Evolutionary conservation across 2,329 filamentous ascomycete genomes (phyloP), one percentile per base, ranked within the genome.

Genomic region (Alternaria infectoria): DNA sequence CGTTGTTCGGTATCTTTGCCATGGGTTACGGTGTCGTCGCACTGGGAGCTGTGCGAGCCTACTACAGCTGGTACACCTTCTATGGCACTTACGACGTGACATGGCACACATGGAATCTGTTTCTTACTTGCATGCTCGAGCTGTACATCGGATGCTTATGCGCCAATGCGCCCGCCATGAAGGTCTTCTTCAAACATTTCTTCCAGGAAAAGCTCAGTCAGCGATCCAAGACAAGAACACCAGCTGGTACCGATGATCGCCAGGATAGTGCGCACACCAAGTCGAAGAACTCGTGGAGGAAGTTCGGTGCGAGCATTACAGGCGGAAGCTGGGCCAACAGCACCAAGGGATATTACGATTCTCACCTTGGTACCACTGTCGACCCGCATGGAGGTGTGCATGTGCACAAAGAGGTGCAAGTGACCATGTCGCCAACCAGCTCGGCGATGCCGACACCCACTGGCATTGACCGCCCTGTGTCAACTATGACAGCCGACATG

Each of bases 171-270:
- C 76, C 76, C 3, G 69, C 73, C 1, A 61, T 76, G 9, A 78
- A 78, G 40, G 70, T 77, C n/a, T 77, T 78, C 57, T 77, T 77
- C 71, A 73, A 68, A 32, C 68, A 73, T 46, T 72, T 72, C 66
- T 70, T 77, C 69, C 60, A 67, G 5, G 72, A 75, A 3, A 70
- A 58, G 19, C 55, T 75, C 32, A 66, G 60, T 3, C 68, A 60
- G 6, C 45, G 47, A 6, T 68, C 62, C 13, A 44, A 36, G 9
- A 58, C 65, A 1, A 59, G 54, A 19, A 46, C 60, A 17, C 52
- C 66, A 4, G 28, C 25, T 8, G 36, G 17, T 43, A 61, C 30
- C 5, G 17, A 51, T 6, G 28, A 56, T 28, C 61, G 51, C 26
- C 15, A 43, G 11, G 36, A 49, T 7, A 52, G 46, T 13, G 26